Base-by-base conservation (phyloP, 2,329 filamentous ascomycete genomes). In the Phialocephala subalpina region DNA sequence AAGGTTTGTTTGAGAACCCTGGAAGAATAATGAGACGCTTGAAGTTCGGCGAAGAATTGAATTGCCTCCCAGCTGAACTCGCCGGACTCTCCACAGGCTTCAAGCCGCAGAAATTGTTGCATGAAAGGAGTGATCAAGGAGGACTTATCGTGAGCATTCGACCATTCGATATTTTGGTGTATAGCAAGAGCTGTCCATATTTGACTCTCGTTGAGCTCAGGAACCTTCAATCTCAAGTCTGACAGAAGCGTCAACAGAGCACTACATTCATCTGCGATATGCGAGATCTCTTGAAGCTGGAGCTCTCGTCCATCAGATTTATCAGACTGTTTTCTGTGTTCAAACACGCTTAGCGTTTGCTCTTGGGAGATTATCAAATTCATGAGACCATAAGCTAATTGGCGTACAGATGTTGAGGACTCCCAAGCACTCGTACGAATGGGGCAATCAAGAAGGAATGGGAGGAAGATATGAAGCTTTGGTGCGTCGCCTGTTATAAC, bases 361-460 rank as follows among this genome's bases (percentile, higher is more conserved):
- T 75, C 33, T 14, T 62, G 42, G n/a, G 76, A 69, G 29, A 75
- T 69, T 4, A 77, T 76, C 4, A 78, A 29, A 63, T 83, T 82
- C 22, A 87, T 74, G 8, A 86, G 68, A 0, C 85, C 84, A 72
- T 89, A 90, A 1, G 84, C 86, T 25, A 89, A 69, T 56, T 80
- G 80, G 16, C 88, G 81, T 36, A 87, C 78, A 8, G 74, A 63
- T 29, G 79, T 80, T 62, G 86, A 86, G 64, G 83, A 79, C 61
- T 82, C 81, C 87, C 88, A 90, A 18, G 86, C 84, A 71, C 83
- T 88, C 52, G 82, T 82, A 35, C 83, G 82, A n/a, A 76, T 73
- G 20, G 84, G 83, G 64, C 82, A 84, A 68, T 90, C 88, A 11
- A 88, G 78, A 0, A 93, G 76, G 25, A 90, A 82, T 0, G 90